phyloP scores from a whole-genome alignment of 2,329 filamentous ascomycete species.

The Furcasterigmium sp. region DNA sequence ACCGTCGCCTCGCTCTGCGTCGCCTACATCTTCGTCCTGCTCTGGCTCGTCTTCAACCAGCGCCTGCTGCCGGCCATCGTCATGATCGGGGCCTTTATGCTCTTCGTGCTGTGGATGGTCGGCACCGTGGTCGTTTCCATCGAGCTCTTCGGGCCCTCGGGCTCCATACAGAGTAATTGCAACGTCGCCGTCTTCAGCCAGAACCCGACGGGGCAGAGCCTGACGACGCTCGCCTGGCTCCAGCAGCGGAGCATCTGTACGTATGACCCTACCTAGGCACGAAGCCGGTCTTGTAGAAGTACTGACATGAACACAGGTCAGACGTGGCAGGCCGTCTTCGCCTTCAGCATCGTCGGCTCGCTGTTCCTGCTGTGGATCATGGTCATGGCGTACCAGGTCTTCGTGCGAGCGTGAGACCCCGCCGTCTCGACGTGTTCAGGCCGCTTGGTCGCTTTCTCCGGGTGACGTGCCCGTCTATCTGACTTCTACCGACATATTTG shows the following conservation, averaged over 20 bases:
- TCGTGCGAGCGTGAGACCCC: constrained; percentile 23
- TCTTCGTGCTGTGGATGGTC: constrained; percentile 64
- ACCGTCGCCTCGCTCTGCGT: constrained; percentile 55
- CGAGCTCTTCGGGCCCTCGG: constrained; percentile 57
- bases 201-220: constrained; percentile 43
- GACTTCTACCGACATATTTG: neutral
- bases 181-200: constrained; percentile 50
- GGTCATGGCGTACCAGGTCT: constrained; percentile 63
- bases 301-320: constrained; percentile 37
- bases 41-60: constrained; percentile 57
- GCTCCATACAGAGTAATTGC: constrained; percentile 55
- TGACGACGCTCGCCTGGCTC: constrained; percentile 57
- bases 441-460: neutral
- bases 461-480: neutral
- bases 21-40: constrained; percentile 59
- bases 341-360: constrained; percentile 54
- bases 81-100: constrained; percentile 59
- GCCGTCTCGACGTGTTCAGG: constrained; percentile 4
- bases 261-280: no score
- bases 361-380: constrained; percentile 64
- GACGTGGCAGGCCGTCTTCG: constrained; percentile 60
- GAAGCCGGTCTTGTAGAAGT: neutral
- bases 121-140: constrained; percentile 57
- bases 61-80: constrained; percentile 57
- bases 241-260: constrained; percentile 59